These are phyloP conservation scores for Plectosphaerella plurivora DNA, from an alignment of 2,329 filamentous ascomycete species.

Conservation along the genomic window DNA sequence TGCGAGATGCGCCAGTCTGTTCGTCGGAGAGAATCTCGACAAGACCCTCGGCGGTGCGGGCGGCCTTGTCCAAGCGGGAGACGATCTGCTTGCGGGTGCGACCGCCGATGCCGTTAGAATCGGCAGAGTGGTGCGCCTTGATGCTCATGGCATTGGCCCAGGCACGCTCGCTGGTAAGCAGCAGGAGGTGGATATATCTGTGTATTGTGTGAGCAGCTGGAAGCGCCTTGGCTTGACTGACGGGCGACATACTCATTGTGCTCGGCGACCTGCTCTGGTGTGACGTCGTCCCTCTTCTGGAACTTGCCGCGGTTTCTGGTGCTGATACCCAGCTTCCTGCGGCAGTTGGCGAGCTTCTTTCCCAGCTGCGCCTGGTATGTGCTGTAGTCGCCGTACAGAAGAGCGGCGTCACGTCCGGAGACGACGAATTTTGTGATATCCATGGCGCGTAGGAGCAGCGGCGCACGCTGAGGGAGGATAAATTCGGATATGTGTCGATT, in stretches of 20 bases:
- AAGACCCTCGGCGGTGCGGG: conserved; percentile 63
- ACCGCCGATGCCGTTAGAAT: conserved; percentile 74
- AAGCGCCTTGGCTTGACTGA: background rate
- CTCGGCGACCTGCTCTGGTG: conserved; percentile 67
- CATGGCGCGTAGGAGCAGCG: conserved; percentile 47
- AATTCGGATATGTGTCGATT: too few species aligned
- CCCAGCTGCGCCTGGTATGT: conserved; percentile 77
- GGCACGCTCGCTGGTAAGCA: conserved; percentile 83
- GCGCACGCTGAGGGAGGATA: background rate
- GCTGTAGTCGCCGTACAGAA: conserved; percentile 84
- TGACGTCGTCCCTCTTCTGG: conserved; percentile 63
- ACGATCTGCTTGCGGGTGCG: conserved; percentile 83
- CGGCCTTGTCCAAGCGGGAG: conserved; percentile 79
- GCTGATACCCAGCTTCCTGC: conserved; percentile 79
- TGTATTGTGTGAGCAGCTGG: conserved; percentile 4
- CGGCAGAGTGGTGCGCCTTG: conserved; percentile 76
- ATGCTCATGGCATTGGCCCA: conserved; percentile 97
- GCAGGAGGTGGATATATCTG: conserved; percentile 72
- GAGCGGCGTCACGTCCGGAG: conserved; percentile 73
- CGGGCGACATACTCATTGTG: conserved; percentile 62
- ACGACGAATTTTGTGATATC: conserved; percentile 85
- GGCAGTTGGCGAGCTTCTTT: conserved; percentile 75
- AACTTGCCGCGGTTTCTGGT: conserved; percentile 88
- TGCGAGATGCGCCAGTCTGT: conserved; percentile 56
- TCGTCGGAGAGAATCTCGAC: conserved; percentile 61